Base-by-base conservation (phyloP, 2,329 filamentous ascomycete species). In the Trichoderma atroviride region DNA sequence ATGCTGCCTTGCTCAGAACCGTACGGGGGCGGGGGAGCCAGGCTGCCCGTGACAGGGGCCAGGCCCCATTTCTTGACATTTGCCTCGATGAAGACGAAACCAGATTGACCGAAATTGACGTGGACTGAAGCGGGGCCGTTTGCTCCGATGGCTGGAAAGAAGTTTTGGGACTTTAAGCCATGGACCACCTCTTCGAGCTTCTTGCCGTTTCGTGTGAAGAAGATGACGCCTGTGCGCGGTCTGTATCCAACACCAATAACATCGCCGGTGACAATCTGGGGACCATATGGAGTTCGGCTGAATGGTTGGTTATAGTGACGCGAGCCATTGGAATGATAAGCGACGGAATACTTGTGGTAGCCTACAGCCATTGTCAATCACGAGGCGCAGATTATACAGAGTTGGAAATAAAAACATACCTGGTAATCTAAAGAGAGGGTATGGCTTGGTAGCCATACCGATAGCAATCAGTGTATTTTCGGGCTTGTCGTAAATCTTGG, bases 41-140 rank as follows among this genome's bases (percentile, higher is more conserved):
- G 85, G 76, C 93, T 97, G 70, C 96, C 96, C 1, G 93, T 97
- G 87, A 96, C 96, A 5, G 96, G 96, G 59, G 96, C 96, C 68
- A 99, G 84, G 2, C 96, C 96, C 96, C 96, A 99, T 85, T 98
- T 99, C 88, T 99, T 99, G 71, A 99, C 96, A 76, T 99, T 99
- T 71, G 95, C 96, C 81, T 99, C 96, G 75, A 99, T 98, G 77
- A 98, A 99, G 60, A 99, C 96, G 77, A 98, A 99, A 40, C 96
- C 96, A 77, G 96, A 93, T 79, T 99, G 96, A 9, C 96, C 96
- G 79, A 99, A 96, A 79, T 99, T 99, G 78, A 98, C 96, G 78
- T 99, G 95, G 1, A 99, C 88, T 37, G 91, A 91, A 75, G 93
- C 94, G 19, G 96, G 96, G 0, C 96, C 96, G 77, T 96, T 97